Evolutionary conservation across 495 filamentous ascomycete genomes (phyloP).

Genomic region (Penicillium angulare): DNA sequence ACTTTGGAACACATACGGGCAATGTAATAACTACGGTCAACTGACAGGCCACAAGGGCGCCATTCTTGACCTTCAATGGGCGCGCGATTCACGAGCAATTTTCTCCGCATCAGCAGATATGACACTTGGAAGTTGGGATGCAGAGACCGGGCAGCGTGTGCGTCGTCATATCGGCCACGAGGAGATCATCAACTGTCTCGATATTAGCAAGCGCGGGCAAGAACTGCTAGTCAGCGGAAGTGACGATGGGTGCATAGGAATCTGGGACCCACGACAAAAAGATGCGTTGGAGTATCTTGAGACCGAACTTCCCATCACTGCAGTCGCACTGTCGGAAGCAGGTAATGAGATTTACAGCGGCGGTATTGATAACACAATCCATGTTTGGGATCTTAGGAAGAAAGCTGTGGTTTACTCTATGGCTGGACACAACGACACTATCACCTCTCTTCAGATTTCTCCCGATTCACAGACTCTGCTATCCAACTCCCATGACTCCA

Average conservation of each 20-base stretch:
- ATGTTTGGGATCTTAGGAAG: slow-evolving; percentile 95
- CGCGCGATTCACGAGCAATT: slow-evolving; percentile 83
- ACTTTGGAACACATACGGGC: slow-evolving; percentile 87
- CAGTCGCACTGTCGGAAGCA: slow-evolving; percentile 84
- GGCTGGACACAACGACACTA: slow-evolving; percentile 85
- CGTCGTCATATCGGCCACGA: slow-evolving; percentile 90
- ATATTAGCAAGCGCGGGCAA: slow-evolving; percentile 82
- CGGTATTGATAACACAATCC: slow-evolving; percentile 95
- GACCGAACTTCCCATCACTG: slow-evolving; percentile 90
- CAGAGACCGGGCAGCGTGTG: slow-evolving; percentile 83
- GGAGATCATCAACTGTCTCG: slow-evolving; percentile 87
- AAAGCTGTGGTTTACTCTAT: slow-evolving; percentile 83
- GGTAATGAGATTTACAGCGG: slow-evolving; percentile 95
- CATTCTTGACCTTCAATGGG: slow-evolving; percentile 92
- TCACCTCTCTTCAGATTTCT: slow-evolving; percentile 85
- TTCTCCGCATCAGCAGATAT: slow-evolving; percentile 94
- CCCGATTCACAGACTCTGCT: slow-evolving; percentile 88
- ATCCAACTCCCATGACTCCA: slow-evolving; percentile 91
- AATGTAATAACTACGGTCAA: slow-evolving; percentile 89
- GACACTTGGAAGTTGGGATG: slow-evolving; percentile 91
- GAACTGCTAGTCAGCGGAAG: slow-evolving; percentile 84
- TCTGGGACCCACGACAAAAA: slow-evolving; percentile 96
- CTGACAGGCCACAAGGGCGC: slow-evolving; percentile 87
- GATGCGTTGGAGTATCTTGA: slow-evolving; percentile 82
- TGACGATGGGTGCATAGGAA: slow-evolving; percentile 91